Percentiles rank a stretch among this genome's conserved stretches.
Conservation (phyloP, 176 grass and related monocot species). For the Saccharum officinarum region DNA sequence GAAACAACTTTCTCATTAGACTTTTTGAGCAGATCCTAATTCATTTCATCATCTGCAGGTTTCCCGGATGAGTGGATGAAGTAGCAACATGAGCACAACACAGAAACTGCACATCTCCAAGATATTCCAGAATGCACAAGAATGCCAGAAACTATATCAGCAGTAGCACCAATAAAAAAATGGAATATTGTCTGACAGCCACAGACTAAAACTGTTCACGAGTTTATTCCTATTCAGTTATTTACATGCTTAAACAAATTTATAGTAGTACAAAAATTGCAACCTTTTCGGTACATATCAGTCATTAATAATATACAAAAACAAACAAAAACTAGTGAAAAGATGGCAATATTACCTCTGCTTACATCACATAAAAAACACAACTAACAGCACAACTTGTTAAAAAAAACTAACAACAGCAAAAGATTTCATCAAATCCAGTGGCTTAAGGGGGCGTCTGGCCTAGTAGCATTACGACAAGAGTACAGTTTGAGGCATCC, state of each 20-base stretch:
- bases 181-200: too few relatives aligned
- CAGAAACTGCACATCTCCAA: not conserved
- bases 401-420: not conserved
- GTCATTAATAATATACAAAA: not conserved
- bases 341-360: not conserved
- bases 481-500: constrained; percentile 9
- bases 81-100: not conserved
- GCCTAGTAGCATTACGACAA: not conserved
- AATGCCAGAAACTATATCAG: not conserved
- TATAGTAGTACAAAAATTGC: too few relatives aligned
- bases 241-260: not conserved
- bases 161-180: too few relatives aligned
- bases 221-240: not conserved
- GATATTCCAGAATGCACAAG: constrained; percentile 21
- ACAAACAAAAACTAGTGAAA: not conserved
- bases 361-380: not conserved
- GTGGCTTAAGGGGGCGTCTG: not conserved
- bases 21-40: constrained; percentile 55
- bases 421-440: not conserved
- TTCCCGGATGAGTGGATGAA: constrained; percentile 6
- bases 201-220: not conserved
- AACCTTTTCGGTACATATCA: too few relatives aligned
- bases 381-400: too few relatives aligned
- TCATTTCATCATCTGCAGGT: constrained; percentile 94
- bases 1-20: constrained; percentile 91